These are phyloP conservation scores for Lojkania enalia DNA, from an alignment of 2,329 filamentous ascomycete genomes.

Conservation along the genomic window DNA sequence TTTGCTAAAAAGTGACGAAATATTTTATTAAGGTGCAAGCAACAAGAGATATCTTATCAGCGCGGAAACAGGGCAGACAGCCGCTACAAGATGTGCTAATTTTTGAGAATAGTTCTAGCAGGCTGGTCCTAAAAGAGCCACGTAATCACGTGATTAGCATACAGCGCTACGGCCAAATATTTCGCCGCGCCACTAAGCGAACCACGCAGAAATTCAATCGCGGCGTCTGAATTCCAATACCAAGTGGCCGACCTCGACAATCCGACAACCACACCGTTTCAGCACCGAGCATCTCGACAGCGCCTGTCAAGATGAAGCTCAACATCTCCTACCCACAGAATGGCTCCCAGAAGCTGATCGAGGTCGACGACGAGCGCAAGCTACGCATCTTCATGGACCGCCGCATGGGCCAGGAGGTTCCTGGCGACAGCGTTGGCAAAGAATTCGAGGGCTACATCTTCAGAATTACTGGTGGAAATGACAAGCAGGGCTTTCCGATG, in stretches of 20 bases:
- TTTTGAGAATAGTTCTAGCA: too few species aligned
- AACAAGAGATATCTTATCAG: too few species aligned
- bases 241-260: constrained; percentile 29
- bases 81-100: too few species aligned
- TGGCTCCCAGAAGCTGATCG: constrained; percentile 99
- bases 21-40: too few species aligned
- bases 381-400: constrained; percentile 98
- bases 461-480: constrained; percentile 99
- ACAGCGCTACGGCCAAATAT: constrained; percentile 1
- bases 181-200: not conserved
- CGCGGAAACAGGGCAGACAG: too few species aligned
- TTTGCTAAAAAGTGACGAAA: too few species aligned
- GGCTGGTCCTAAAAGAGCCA: too few species aligned
- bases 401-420: constrained; percentile 91
- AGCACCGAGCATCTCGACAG: not conserved
- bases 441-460: constrained; percentile 99
- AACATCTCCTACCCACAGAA: constrained; percentile 93
- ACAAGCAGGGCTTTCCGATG: constrained; percentile 99
- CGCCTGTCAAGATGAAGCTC: constrained; percentile 67
- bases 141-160: too few species aligned
- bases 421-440: constrained; percentile 92
- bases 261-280: too few species aligned
- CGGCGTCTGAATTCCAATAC: constrained; percentile 11
- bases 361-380: constrained; percentile 99
- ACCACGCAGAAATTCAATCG: not conserved